Evolutionary conservation across 2,329 filamentous ascomycete genomes (phyloP), one percentile per base, ranked within the genome.

Genomic region (Fusarium sp.): DNA sequence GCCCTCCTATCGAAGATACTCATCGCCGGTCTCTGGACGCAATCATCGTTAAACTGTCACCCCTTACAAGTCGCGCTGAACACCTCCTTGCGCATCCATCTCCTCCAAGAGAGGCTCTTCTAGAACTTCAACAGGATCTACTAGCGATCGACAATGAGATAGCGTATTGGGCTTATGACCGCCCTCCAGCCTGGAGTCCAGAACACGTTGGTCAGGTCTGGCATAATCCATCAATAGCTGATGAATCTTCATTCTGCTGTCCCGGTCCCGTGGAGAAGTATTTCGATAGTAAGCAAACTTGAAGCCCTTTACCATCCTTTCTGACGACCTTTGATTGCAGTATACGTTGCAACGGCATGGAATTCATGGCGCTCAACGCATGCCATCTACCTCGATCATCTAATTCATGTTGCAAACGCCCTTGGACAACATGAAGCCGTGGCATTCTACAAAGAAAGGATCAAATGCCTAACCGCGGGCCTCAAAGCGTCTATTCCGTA

Each of bases 311-410:
- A 13, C 1, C 3, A 2, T 16, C 7, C 7, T 3, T 16, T 2
- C 8, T n/a, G 1, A 15, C 57, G 55, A 9, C 55, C 9, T 3
- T 5, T 18, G 2, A 4, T 26, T 8, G 6, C 9, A 63, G 59
- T 63, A 2, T 63, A 46, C 5, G 57, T 63, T 7, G 59, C 46
- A 28, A 21, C 57, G 5, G 59, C 59, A 5, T 63, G 59, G 59
- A 63, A 62, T 5, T 62, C 59, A 2, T 63, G 59, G 59, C 59
- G 59, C 3, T 63, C 59, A 9, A 44, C 44, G 21, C 24, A 62
- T 8, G 33, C 41, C 12, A 23, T 63, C 23, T 63, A 52, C 28
- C 57, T 63, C 13, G 59, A 63, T 12, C 57, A 54, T 13, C n/a
- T 63, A 21, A 37, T 41, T 7, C 57, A 62, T 16, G 23, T 63